phyloP scores from a whole-genome alignment of 768 basidiomycete genomes.

The Tubosaeta sp. region DNA sequence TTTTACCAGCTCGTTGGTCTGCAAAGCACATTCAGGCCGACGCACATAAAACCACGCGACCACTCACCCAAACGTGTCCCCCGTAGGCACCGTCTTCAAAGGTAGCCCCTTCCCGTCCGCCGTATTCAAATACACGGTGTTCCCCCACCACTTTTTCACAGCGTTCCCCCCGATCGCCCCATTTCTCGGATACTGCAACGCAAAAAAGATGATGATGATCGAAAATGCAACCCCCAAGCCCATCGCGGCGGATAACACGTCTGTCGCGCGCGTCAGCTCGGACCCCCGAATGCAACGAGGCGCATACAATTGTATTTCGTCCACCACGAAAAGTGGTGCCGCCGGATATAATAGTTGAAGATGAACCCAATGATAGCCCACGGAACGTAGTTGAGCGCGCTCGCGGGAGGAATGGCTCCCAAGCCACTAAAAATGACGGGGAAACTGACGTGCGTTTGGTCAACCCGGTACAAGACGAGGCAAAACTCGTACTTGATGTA shows the following conservation, averaged over 20 bases:
- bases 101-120: conserved; percentile 20
- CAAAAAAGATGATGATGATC: conserved; percentile 54
- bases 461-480: no score
- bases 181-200: conserved; percentile 59
- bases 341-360: conserved; percentile 59
- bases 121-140: conserved; percentile 14
- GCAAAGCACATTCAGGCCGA: not conserved
- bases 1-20: not conserved
- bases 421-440: conserved; percentile 54
- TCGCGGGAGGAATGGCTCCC: conserved; percentile 60
- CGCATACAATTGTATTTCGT: conserved; percentile 45
- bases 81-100: conserved; percentile 7
- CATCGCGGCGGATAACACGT: conserved; percentile 68
- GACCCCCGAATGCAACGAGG: not conserved
- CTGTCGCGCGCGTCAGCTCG: conserved; percentile 26
- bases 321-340: conserved; percentile 65
- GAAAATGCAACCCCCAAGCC: conserved; percentile 66
- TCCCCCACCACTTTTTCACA: conserved; percentile 66
- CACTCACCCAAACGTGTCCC: conserved; percentile 29
- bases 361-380: conserved; percentile 64
- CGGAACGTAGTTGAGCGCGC: conserved; percentile 60
- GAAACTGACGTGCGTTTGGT: conserved; percentile 26
- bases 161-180: conserved; percentile 53
- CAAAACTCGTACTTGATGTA: conserved; percentile 54
- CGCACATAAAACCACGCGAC: not conserved